These are phyloP conservation scores for Phoenix dactylifera DNA, from an alignment of 176 grass and related monocot genomes.

Conservation along the genomic window DNA sequence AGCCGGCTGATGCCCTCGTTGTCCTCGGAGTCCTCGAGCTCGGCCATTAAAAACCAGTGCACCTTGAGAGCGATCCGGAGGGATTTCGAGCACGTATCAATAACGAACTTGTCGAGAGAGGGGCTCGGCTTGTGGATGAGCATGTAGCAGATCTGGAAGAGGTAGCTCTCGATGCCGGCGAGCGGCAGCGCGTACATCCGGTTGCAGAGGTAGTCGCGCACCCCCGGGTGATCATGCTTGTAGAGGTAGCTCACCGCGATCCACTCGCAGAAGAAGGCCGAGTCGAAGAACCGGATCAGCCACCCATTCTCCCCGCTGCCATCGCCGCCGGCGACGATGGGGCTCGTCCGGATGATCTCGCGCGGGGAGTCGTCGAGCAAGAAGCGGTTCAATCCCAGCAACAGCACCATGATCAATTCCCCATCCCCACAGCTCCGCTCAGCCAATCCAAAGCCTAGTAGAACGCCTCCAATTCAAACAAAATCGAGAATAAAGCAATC, in stretches of 20 bases:
- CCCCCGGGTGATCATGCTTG: conserved; percentile 89
- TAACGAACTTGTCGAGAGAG: conserved; percentile 84
- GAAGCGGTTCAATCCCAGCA: conserved; percentile 64
- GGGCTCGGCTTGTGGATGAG: conserved; percentile 93
- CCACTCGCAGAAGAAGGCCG: conserved; percentile 99
- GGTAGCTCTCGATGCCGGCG: conserved; percentile 75
- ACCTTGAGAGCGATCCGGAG: conserved; percentile 93
- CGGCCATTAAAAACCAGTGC: conserved; percentile 83
- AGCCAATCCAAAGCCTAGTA: conserved; percentile 5
- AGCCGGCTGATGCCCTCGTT: conserved; percentile 56
- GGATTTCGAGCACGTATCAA: conserved; percentile 84
- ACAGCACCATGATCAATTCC: conserved; percentile 62
- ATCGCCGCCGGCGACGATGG: conserved; percentile 52
- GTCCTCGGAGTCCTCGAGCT: conserved; percentile 79
- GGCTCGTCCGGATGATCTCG: conserved; percentile 51
- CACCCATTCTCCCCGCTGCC: conserved; percentile 39
- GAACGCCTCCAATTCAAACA: background rate
- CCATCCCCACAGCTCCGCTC: conserved; percentile 12
- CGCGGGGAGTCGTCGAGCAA: conserved; percentile 79
- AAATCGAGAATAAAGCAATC: conserved; percentile 3
- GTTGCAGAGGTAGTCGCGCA: conserved; percentile 98
- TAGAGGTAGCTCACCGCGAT: conserved; percentile 99
- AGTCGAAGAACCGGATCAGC: conserved; percentile 97
- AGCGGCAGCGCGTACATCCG: conserved; percentile 97
- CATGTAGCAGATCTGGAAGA: conserved; percentile 99